Conservation (phyloP, 176 grass and related monocot genomes). For the Zizania latifolia region DNA sequence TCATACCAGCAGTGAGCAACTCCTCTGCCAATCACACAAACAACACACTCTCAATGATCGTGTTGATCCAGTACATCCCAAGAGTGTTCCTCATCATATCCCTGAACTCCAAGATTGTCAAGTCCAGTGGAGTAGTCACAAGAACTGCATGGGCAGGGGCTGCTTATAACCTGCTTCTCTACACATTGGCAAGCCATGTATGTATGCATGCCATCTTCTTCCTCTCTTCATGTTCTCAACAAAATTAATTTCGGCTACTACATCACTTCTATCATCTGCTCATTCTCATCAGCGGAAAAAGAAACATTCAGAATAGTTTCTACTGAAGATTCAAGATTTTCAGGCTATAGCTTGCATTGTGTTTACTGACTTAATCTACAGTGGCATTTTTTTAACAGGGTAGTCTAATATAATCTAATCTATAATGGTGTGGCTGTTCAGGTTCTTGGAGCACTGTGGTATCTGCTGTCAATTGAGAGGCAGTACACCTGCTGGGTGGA, state of each 20-base stretch:
- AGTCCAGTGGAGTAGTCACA: slow-evolving; percentile 72
- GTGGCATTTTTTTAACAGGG: too few relatives aligned
- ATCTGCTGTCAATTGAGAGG: slow-evolving; percentile 81
- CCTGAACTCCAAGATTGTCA: slow-evolving; percentile 76
- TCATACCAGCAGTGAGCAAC: slow-evolving; percentile 70
- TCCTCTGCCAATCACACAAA: slow-evolving; percentile 70
- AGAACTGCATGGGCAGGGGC: slow-evolving; percentile 83
- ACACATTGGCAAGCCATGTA: slow-evolving; percentile 93
- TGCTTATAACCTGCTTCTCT: slow-evolving; percentile 86
- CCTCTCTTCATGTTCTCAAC: not conserved
- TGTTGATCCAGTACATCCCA: slow-evolving; percentile 83
- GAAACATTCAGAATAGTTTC: not conserved
- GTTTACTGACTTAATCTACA: not conserved
- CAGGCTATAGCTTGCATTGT: not conserved
- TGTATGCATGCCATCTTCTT: not conserved
- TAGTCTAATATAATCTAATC: too few relatives aligned
- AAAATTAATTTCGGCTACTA: not conserved
- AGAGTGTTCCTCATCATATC: slow-evolving; percentile 76
- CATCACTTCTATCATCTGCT: not conserved
- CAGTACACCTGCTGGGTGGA: slow-evolving; percentile 82
- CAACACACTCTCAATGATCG: slow-evolving; percentile 81
- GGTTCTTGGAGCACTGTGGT: slow-evolving; percentile 90
- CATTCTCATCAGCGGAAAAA: too few relatives aligned
- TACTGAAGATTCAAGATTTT: not conserved
- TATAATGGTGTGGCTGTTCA: slow-evolving; percentile 1